Percentiles rank a stretch among this genome's conserved stretches.
phyloP scores from a whole-genome alignment of 176 grass and related monocot genomes.

The Saccharum officinarum region DNA sequence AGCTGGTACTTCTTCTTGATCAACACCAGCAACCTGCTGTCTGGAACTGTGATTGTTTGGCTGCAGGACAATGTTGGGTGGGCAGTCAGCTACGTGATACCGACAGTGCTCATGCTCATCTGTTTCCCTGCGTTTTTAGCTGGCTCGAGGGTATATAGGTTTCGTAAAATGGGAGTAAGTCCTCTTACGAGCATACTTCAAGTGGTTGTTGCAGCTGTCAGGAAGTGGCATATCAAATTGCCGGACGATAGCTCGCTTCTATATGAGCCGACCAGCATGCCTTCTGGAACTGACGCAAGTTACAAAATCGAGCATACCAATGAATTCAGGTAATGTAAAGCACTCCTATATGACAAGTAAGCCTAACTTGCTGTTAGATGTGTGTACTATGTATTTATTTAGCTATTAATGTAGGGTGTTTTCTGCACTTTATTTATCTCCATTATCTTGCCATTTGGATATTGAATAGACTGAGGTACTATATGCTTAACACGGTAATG shows the following conservation, averaged over 20 bases:
- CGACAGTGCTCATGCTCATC: constrained; percentile 27
- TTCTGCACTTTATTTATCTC: too few relatives aligned
- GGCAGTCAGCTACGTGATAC: constrained; percentile 40
- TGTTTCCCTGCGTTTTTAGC: constrained; percentile 19
- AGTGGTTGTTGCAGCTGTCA: constrained; percentile 46
- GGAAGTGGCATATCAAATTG: constrained; percentile 34
- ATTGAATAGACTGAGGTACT: too few relatives aligned
- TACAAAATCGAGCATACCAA: constrained; percentile 23
- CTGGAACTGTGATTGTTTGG: constrained; percentile 54
- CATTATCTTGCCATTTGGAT: too few relatives aligned
- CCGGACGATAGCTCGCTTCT: constrained; percentile 34
- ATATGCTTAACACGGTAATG: too few relatives aligned
- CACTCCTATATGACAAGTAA: too few relatives aligned
- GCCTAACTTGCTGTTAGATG: too few relatives aligned
- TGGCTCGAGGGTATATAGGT: constrained; percentile 34
- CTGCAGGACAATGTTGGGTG: constrained; percentile 50
- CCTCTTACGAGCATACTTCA: constrained; percentile 43
- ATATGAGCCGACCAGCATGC: constrained; percentile 13
- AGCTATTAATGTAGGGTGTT: too few relatives aligned
- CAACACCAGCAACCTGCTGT: constrained; percentile 30
- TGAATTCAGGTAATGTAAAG: constrained; percentile 29
- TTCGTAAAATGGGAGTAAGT: constrained; percentile 27
- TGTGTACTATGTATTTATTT: too few relatives aligned
- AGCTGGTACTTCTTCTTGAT: constrained; percentile 57
- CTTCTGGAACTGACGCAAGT: neutral